Evolutionary conservation across 768 basidiomycete species (phyloP), one percentile per base, ranked within the genome.

Genomic region (Phanerodontia chrysosporium): DNA sequence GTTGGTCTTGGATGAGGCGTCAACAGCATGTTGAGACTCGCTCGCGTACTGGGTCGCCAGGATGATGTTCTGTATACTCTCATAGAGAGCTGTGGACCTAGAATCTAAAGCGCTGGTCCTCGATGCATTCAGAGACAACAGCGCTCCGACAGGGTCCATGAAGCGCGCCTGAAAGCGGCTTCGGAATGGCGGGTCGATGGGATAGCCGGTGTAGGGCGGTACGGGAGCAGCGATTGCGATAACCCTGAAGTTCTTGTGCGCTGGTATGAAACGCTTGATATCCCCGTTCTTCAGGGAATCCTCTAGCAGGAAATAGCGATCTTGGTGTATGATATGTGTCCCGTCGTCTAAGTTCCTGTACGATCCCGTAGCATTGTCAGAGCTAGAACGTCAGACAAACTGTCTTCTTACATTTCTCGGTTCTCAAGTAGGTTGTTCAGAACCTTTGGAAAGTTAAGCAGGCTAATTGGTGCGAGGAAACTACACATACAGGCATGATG

Each of bases 161-260:
- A 86, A 87, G 24, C 86, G 80, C 10, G 84, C 83, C 66, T 87
- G 85, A 67, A 86, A 87, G 22, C 86, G 83, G 67, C 83, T 84
- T 39, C 85, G 77, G 68, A 86, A 87, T 0, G 85, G 85, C 13
- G 85, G 86, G 66, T 86, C 84, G 21, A 86, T 76, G 24, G 74
- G 84, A 66, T 84, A 83, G 25, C 85, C 86, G 3, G 83, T 79
- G 67, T 85, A 86, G 18, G 85, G 85, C 18, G 85, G 85, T 0
- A 87, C 84, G 3, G 86, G 86, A 0, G 85, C 83, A 10, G 83
- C 85, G 39, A 88, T 86, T 16, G 85, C 86, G 44, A 88, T 81
- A 36, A 87, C 84, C 14, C 85, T 77, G 65, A 88, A 88, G 63
- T 83, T 80, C 71, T 78, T 80, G 72, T 87, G 85, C 0, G 86